Conservation (phyloP, 768 basidiomycete genomes). For the Hypholoma sublateritium region DNA sequence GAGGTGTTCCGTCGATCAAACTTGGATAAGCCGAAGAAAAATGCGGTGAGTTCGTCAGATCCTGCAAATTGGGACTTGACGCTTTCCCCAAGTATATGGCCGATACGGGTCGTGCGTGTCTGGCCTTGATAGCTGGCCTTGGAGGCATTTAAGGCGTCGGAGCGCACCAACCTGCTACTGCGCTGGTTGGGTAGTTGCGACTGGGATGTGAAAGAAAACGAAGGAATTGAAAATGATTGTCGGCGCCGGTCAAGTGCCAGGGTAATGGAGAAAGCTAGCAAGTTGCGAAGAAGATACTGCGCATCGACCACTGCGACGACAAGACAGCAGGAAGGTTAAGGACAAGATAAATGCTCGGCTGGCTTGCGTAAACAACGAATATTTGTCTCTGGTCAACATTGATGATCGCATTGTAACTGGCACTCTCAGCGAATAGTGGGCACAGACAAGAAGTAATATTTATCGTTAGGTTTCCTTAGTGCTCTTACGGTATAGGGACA, state of each 20-base stretch:
- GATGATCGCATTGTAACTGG: background rate
- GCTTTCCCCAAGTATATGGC: conserved; percentile 42
- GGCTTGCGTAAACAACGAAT: background rate
- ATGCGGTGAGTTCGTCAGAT: conserved; percentile 20
- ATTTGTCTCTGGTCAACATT: conserved; percentile 5
- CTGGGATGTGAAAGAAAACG: conserved; percentile 16
- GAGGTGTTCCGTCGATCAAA: conserved; percentile 26
- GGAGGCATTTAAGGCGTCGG: conserved; percentile 34
- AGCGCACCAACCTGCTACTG: conserved; percentile 4
- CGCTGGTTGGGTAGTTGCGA: conserved; percentile 9
- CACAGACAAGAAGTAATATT: background rate
- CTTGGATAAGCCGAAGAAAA: conserved; percentile 23
- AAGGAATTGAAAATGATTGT: conserved; percentile 21
- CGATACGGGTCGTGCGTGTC: conserved; percentile 38
- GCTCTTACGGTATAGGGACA: too few species aligned
- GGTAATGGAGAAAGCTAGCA: conserved; percentile 11
- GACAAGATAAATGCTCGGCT: background rate
- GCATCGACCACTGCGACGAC: conserved; percentile 33
- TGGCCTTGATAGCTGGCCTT: conserved; percentile 29
- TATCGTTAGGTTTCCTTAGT: too few species aligned
- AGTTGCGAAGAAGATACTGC: conserved; percentile 23
- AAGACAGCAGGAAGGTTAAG: conserved; percentile 9
- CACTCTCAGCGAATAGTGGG: too few species aligned
- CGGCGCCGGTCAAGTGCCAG: conserved; percentile 7
- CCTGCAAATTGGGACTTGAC: conserved; percentile 19